phyloP scores from a whole-genome alignment of 1,139 yeast species.

The Yamadazyma taylorii region DNA sequence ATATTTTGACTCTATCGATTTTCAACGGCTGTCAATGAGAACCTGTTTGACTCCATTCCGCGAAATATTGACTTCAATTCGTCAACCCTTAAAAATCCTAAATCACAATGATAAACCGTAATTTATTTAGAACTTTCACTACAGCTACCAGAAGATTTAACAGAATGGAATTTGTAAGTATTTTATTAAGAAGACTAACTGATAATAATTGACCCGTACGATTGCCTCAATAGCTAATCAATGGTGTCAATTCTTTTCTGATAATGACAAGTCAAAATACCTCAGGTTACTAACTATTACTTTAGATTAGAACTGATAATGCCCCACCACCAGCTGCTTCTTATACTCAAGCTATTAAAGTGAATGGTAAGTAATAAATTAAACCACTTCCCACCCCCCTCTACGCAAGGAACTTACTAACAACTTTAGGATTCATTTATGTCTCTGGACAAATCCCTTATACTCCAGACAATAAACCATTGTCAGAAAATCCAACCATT shows the following conservation, averaged over 20 bases:
- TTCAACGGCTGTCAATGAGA: no score
- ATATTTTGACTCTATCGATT: neutral
- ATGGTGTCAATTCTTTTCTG: no score
- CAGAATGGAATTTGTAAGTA: conserved; percentile 48
- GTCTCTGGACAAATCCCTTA: conserved; percentile 96
- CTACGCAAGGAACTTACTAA: conserved; percentile 26
- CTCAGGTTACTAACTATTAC: conserved; percentile 30
- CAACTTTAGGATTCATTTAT: conserved; percentile 62
- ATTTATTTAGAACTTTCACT: conserved; percentile 13
- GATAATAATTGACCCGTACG: neutral
- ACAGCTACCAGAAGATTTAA: conserved; percentile 32
- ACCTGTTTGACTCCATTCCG: neutral
- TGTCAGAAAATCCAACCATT: conserved; percentile 64
- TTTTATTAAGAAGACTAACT: no score
- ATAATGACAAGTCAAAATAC: no score
- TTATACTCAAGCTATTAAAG: conserved; percentile 91
- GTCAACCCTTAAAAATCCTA: neutral
- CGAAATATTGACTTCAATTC: neutral
- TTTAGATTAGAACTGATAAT: conserved; percentile 59
- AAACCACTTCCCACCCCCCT: no score
- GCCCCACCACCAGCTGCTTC: conserved; percentile 98
- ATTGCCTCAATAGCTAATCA: neutral
- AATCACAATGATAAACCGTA: conserved; percentile 12
- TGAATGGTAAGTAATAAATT: conserved; percentile 67
- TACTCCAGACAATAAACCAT: conserved; percentile 79